Evolutionary conservation across 1,284 basidiomycete species (phyloP), one percentile per base, ranked within the genome.

Genomic region (Irpex sp.): DNA sequence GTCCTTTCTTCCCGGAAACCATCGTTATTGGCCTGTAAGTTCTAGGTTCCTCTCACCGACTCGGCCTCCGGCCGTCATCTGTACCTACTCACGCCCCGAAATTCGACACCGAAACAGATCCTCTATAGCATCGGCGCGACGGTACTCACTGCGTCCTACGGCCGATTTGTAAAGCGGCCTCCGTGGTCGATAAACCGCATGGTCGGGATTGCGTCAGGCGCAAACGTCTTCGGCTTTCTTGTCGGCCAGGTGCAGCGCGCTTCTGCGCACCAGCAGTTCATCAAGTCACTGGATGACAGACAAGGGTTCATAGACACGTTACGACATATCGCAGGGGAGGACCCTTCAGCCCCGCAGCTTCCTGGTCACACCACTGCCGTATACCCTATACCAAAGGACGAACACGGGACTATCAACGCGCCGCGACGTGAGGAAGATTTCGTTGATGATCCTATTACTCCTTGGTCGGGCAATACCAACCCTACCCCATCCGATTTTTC

Each of bases 1-100:
- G 63, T 56, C 71, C 40, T 87, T 87, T 74, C 73, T 87, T 19
- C 81, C 85, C 48, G 79, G 79, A 49, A 69, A 71, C 59, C 79
- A 80, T 65, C 79, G 79, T 56, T 69, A 75, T 59, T 77, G 73
- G 70, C 76, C 78, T 47, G 82, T 82, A 66, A 64, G 81, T 76
- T 26, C 26, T 26, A 26, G 26, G 26, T 26, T 26, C 17, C 38
- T 56, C 19, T 58, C 21, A 21, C 52, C 15, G 37, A 48, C 54
- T 11, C 31, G 61, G 21, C 47, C 58, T 47, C 44, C 44, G 44
- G 51, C 15, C 40, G 15, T 44, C 40, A 11, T 44, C 40, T 15
- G 15, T 44, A 44, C 40, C 8, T 15, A 44, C 40, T 11, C 40
- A 51, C 49, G 26, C 38, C n/a, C 0, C 31, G n/a, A 21, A 55